phyloP scores from a whole-genome alignment of 495 filamentous ascomycete genomes.

The Echria macrotheca region DNA sequence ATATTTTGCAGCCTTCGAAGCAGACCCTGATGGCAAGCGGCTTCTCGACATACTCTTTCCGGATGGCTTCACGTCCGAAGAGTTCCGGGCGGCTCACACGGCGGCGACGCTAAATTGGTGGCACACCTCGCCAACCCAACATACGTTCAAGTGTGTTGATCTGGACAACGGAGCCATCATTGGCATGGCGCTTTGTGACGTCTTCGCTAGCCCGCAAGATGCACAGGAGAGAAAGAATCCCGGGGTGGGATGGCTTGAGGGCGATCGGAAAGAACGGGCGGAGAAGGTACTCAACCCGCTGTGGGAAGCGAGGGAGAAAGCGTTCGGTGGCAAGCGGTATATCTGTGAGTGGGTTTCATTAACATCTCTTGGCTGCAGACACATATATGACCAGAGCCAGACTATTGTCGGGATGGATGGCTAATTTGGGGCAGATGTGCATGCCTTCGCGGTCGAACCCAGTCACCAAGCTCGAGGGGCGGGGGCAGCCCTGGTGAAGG shows the following conservation, averaged over 20 bases:
- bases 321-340: slow-evolving; percentile 23
- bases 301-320: slow-evolving; percentile 29
- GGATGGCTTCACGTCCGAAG: slow-evolving; percentile 17
- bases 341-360: slow-evolving; percentile 22
- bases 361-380: too few relatives aligned
- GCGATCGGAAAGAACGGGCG: slow-evolving; percentile 25
- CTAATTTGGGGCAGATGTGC: slow-evolving; percentile 28
- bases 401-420: too few relatives aligned
- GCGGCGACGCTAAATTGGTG: slow-evolving; percentile 30
- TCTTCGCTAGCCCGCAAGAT: slow-evolving; percentile 17
- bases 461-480: slow-evolving; percentile 37
- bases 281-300: slow-evolving; percentile 24
- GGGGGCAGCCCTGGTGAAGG: slow-evolving; percentile 35
- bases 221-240: slow-evolving; percentile 22
- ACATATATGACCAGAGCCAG: too few relatives aligned
- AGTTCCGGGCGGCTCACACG: slow-evolving; percentile 31
- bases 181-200: slow-evolving; percentile 32
- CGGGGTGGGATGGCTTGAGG: slow-evolving; percentile 28
- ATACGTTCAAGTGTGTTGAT: slow-evolving; percentile 38
- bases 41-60: slow-evolving; percentile 35
- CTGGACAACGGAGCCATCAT: slow-evolving; percentile 26
- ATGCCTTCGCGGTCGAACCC: slow-evolving; percentile 28
- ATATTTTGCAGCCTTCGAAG: slow-evolving; percentile 37
- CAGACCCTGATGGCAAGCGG: slow-evolving; percentile 15
- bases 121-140: slow-evolving; percentile 25